phyloP scores from a whole-genome alignment of 1,139 yeast species.

The Debaryomyces sp. region DNA sequence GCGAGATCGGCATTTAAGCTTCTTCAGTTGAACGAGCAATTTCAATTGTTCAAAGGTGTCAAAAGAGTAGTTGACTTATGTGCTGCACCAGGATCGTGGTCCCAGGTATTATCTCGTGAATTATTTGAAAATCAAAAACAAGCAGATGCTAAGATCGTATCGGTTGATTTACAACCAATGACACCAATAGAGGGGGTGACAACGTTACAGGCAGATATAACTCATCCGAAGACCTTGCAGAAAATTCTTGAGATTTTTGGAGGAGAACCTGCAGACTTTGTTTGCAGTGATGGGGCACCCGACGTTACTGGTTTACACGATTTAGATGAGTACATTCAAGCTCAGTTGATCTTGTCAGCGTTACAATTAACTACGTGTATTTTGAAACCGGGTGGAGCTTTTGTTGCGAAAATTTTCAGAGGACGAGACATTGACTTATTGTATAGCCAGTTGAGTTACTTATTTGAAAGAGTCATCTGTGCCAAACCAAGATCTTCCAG shows the following conservation, averaged over 20 bases:
- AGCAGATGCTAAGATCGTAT: constrained; percentile 71
- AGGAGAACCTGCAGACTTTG: constrained; percentile 92
- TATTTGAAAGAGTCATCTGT: constrained; percentile 85
- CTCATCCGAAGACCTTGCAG: constrained; percentile 86
- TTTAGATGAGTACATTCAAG: constrained; percentile 94
- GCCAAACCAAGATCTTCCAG: constrained; percentile 96
- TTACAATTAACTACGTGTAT: constrained; percentile 87
- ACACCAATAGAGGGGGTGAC: constrained; percentile 89
- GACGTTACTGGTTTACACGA: constrained; percentile 98
- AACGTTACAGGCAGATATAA: constrained; percentile 92
- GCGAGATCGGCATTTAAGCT: constrained; percentile 96
- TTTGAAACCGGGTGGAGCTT: constrained; percentile 84
- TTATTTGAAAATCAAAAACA: constrained; percentile 45
- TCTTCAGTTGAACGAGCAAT: constrained; percentile 86
- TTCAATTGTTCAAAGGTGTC: constrained; percentile 74
- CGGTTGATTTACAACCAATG: constrained; percentile 97
- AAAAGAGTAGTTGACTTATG: constrained; percentile 91
- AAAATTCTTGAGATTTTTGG: constrained; percentile 79
- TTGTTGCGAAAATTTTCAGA: constrained; percentile 94
- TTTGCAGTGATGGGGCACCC: constrained; percentile 97
- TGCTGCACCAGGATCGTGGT: constrained; percentile 99
- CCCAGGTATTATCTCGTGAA: constrained; percentile 85
- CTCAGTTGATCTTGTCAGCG: constrained; percentile 89
- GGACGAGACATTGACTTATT: constrained; percentile 93
- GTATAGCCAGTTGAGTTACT: constrained; percentile 82